Evolutionary conservation across 1,284 basidiomycete species (phyloP), one percentile per base, ranked within the genome.

Genomic region (Pyrrhoderma lamaoense): DNA sequence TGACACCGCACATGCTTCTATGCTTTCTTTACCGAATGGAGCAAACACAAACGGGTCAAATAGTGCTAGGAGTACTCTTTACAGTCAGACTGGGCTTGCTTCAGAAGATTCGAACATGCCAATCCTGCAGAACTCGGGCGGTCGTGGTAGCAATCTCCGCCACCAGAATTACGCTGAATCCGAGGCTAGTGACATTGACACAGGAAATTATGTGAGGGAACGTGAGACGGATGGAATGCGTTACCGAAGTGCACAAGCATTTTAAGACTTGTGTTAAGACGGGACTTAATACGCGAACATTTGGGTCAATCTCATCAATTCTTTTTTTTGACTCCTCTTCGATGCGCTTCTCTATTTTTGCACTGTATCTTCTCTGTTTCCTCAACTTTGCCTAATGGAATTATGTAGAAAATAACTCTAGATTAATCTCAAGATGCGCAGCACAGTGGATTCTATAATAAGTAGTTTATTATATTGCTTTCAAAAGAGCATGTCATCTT

Each of bases 1-100:
- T 52, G 82, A 85, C 60, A 79, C 78, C 3, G 82, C 82, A 13
- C 76, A 78, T 48, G 71, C 76, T 53, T 85, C 82, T 16, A 72
- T 84, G 54, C 70, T 82, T 57, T 77, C 79, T 5, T 62, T 79
- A 44, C 70, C 72, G 3, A 50, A 42, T 21, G 56, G 53, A 39
- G 57, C 56, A 23, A 55, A 55, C 35, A 68, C 66, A 42, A 70
- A 70, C 45, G 70, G 70, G 45, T 67, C 64, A 53, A 74, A 62
- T 53, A 70, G 72, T 59, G 67, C 70, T 23, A 69, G 74, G 19
- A 76, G 70, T 57, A 76, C 73, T 18, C 58, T 75, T 60, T 72
- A 70, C 60, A 70, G 70, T 60, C 70, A 71, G 37, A 73, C 74
- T 47, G 73, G 71, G 45, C 42, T 54, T 39, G 61, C 61, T 50